Conservation (phyloP, 495 filamentous ascomycete species). For the Rhypophila decipiens region DNA sequence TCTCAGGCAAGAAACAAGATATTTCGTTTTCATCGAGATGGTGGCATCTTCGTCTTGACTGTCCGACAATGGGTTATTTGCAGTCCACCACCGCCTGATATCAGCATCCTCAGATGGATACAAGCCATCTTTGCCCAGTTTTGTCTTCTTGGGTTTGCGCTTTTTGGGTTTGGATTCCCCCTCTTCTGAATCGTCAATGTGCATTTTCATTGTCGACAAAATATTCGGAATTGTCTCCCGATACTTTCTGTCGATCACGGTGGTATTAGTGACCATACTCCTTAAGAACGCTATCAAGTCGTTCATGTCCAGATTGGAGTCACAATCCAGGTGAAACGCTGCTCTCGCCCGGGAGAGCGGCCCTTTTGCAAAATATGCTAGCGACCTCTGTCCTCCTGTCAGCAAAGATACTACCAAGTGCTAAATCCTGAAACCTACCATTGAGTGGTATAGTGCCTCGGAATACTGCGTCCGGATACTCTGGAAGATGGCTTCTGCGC, state of each 20-base stretch:
- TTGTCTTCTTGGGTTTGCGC: constrained; percentile 62
- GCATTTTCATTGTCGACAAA: constrained; percentile 56
- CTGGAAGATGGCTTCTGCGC: constrained; percentile 58
- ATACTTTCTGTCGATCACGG: constrained; percentile 84
- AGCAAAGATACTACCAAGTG: constrained; percentile 3
- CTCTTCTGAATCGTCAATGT: constrained; percentile 54
- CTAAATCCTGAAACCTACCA: constrained; percentile 44
- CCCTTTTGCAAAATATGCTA: constrained; percentile 97
- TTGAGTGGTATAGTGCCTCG: constrained; percentile 85
- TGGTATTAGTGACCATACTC: constrained; percentile 61
- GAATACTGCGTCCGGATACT: constrained; percentile 72
- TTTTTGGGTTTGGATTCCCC: constrained; percentile 44
- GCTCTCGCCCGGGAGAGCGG: constrained; percentile 82
- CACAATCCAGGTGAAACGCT: constrained; percentile 57
- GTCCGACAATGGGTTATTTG: constrained; percentile 32
- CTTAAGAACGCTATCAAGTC: constrained; percentile 64
- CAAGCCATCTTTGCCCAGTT: constrained; percentile 67
- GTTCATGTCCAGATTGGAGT: constrained; percentile 45
- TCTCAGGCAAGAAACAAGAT: constrained; percentile 58
- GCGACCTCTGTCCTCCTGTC: constrained; percentile 56
- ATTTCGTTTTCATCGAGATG: constrained; percentile 42
- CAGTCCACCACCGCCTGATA: constrained; percentile 73
- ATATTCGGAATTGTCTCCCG: constrained; percentile 64
- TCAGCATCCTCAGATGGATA: constrained; percentile 71
- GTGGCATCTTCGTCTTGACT: constrained; percentile 29